A percentile compares a stretch with the other conserved stretches of the same genome.
These are phyloP conservation scores for Albizia julibrissin DNA, from an alignment of 306 rosid species.

Conservation along the genomic window DNA sequence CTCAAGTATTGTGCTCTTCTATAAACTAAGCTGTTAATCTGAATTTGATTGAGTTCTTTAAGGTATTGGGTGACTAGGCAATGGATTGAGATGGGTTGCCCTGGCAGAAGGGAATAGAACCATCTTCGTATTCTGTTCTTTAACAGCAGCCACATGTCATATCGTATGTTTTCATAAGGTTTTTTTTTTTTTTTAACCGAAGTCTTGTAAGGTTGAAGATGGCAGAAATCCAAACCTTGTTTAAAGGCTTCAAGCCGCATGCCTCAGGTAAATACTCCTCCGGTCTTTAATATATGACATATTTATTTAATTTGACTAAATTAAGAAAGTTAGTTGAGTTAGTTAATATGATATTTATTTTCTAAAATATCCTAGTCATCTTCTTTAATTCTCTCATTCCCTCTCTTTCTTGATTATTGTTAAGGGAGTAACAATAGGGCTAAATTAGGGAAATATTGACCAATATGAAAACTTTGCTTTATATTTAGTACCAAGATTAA, in stretches of 20 bases:
- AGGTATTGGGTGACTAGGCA: background rate
- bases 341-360: too few species aligned
- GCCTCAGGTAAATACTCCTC: background rate
- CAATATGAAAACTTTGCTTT: too few species aligned
- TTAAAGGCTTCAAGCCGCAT: background rate
- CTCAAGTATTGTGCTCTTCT: background rate
- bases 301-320: too few species aligned
- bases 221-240: constrained; percentile 6
- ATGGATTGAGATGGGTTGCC: background rate
- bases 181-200: too few species aligned
- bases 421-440: fast-evolving
- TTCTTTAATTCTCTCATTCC: too few species aligned
- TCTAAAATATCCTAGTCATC: too few species aligned
- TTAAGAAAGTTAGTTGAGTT: too few species aligned
- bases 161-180: too few species aligned
- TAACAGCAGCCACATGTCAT: background rate
- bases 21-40: background rate
- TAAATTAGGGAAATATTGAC: too few species aligned
- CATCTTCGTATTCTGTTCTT: background rate
- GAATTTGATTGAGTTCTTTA: background rate
- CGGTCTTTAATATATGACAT: too few species aligned
- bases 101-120: background rate
- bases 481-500: too few species aligned
- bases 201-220: background rate
- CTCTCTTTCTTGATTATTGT: too few species aligned